phyloP scores from a whole-genome alignment of 371 early-diverging fungal genomes.

The Amoeboaphelidium protococcarum region DNA sequence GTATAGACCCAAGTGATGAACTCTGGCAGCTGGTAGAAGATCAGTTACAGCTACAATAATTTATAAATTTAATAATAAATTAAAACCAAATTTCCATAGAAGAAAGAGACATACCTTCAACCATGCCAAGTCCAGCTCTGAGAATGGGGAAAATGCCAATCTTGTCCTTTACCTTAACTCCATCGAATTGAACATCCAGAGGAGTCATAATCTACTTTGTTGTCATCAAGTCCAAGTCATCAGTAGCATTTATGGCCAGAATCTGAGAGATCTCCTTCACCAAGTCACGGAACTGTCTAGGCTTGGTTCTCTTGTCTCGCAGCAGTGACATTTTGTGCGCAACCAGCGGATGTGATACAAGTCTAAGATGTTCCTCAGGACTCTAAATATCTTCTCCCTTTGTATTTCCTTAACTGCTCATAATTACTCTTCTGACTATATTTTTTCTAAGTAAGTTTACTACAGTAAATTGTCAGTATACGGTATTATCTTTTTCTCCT shows the following conservation, averaged over 20 bases:
- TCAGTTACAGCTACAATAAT: constrained; percentile 28
- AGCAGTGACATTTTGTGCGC: background rate
- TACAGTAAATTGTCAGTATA: no score
- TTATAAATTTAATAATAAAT: background rate
- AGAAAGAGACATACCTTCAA: constrained; percentile 22
- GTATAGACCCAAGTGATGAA: constrained; percentile 52
- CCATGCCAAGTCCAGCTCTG: constrained; percentile 45
- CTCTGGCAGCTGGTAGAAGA: constrained; percentile 38
- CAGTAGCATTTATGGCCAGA: background rate
- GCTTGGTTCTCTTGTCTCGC: background rate
- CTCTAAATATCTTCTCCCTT: no score
- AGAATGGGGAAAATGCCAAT: constrained; percentile 55
- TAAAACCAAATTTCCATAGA: background rate
- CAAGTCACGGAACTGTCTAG: background rate
- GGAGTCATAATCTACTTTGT: background rate
- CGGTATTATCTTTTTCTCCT: no score
- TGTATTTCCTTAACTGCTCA: no score
- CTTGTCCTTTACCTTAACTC: constrained; percentile 17
- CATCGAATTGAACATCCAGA: constrained; percentile 13
- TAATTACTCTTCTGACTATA: no score
- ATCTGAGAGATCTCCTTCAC: background rate
- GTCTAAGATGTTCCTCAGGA: no score
- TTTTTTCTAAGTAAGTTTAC: no score
- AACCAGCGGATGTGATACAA: background rate
- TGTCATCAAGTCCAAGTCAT: background rate